These are phyloP conservation scores for Mrakia blollopis DNA, from an alignment of 768 basidiomycete species.

Conservation along the genomic window DNA sequence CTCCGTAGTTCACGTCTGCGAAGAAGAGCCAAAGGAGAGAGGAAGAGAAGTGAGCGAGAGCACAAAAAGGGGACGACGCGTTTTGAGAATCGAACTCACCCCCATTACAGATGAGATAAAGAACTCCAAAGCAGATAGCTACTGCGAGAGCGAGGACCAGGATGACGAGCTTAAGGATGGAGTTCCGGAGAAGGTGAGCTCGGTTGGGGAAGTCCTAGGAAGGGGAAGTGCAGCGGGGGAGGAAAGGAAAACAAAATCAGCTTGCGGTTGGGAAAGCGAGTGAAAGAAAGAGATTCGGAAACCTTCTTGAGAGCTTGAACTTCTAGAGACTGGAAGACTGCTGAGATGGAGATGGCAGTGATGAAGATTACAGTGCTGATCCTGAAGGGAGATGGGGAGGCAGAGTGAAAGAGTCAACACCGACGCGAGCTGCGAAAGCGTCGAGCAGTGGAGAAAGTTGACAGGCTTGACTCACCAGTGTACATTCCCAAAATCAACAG, in stretches of 20 bases:
- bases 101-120: slow-evolving; percentile 35
- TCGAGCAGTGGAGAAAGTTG: background rate
- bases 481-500: slow-evolving; percentile 37
- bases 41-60: too few relatives aligned
- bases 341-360: slow-evolving; percentile 44
- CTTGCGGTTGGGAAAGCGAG: too few relatives aligned
- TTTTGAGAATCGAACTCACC: background rate
- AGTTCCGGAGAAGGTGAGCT: slow-evolving; percentile 41
- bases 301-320: slow-evolving; percentile 36
- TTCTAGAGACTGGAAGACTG: slow-evolving; percentile 45
- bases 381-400: background rate
- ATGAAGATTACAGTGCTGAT: slow-evolving; percentile 42
- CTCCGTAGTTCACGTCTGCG: slow-evolving; percentile 10
- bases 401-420: too few relatives aligned
- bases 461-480: slow-evolving; percentile 37
- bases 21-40: background rate
- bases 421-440: too few relatives aligned
- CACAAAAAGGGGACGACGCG: too few relatives aligned
- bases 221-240: too few relatives aligned
- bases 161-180: slow-evolving; percentile 45
- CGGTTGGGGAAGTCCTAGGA: slow-evolving; percentile 44
- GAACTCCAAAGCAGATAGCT: slow-evolving; percentile 45
- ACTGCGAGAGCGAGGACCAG: slow-evolving; percentile 42
- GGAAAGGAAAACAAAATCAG: background rate
- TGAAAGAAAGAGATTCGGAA: background rate